These are phyloP conservation scores for Pholiota conissans DNA, from an alignment of 768 basidiomycete genomes.

Conservation along the genomic window DNA sequence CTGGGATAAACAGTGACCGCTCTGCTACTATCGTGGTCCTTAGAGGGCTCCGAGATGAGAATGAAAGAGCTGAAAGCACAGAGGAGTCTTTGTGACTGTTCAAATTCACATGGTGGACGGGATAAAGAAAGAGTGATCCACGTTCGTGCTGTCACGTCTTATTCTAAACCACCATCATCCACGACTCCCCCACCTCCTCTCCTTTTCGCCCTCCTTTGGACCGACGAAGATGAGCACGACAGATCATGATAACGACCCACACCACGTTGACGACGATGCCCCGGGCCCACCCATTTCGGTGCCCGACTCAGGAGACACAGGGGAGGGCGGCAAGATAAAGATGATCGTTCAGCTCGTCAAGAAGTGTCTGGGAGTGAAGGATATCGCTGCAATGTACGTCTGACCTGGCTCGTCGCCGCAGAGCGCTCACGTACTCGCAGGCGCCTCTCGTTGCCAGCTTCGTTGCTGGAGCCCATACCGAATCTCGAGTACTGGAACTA, in stretches of 20 bases:
- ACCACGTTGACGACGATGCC: constrained; percentile 43
- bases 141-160: constrained; percentile 6
- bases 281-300: constrained; percentile 62
- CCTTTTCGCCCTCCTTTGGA: not conserved
- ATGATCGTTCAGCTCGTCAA: constrained; percentile 92
- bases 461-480: constrained; percentile 89
- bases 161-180: not conserved
- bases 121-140: constrained; percentile 1
- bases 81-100: not conserved
- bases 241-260: constrained; percentile 8
- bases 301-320: constrained; percentile 66
- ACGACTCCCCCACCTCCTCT: not conserved
- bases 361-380: constrained; percentile 91
- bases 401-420: not conserved
- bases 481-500: constrained; percentile 98
- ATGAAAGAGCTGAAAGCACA: no score
- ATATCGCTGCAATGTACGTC: constrained; percentile 89
- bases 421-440: constrained; percentile 38
- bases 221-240: constrained; percentile 10
- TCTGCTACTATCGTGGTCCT: not conserved
- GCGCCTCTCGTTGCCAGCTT: constrained; percentile 91
- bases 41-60: no score
- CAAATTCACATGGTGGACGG: constrained; percentile 7
- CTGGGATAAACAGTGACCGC: not conserved
- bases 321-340: constrained; percentile 91